Base-by-base conservation (phyloP, 2,329 filamentous ascomycete species). In the Penicillium sp. region DNA sequence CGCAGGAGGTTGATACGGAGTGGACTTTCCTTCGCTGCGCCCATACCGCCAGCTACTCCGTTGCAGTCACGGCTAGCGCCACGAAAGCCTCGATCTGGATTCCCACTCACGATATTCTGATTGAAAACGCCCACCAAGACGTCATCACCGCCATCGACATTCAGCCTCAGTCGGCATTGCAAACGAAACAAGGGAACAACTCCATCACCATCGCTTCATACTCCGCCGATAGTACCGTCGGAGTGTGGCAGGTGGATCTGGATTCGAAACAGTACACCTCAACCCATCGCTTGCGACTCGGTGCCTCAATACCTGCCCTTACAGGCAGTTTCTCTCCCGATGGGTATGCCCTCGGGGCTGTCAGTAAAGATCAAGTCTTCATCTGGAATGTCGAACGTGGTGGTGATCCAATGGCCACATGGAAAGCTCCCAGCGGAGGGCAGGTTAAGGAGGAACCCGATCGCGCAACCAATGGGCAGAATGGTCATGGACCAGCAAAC, bases 301-400 rank as follows among this genome's bases (percentile, higher is more conserved):
- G 74, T 3, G 66, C 73, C 9, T 72, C 73, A 4, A 63, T 69
- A 26, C 79, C 81, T 5, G 75, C 80, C 51, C 74, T 83, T 47
- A 73, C 77, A 2, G 70, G 79, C 53, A 72, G 76, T 35, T 83
- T 83, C 65, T 82, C 81, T 6, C 79, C 81, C 0, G 81, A 83
- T 64, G 80, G 81, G 12, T 81, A 79, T 58, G 78, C 79, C 35
- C 68, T 83, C 37, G 77, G 79, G 38, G 81, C 79, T 47, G 80
- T 79, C 24, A 80, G 77, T 63, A 77, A 78, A 53, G 76, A 81
- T 56, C 73, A 70, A 53, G 67, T 82, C 26, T 77, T 78, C 22
- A 81, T 83, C 28, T 83, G 81, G 81, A 81, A 80, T 64, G 76
- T 75, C 38, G 80, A 82, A 54, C 75, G 80, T n/a, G 76, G 76